phyloP scores from a whole-genome alignment of 345 rosid genomes.

The Geranium rotundifolium region DNA sequence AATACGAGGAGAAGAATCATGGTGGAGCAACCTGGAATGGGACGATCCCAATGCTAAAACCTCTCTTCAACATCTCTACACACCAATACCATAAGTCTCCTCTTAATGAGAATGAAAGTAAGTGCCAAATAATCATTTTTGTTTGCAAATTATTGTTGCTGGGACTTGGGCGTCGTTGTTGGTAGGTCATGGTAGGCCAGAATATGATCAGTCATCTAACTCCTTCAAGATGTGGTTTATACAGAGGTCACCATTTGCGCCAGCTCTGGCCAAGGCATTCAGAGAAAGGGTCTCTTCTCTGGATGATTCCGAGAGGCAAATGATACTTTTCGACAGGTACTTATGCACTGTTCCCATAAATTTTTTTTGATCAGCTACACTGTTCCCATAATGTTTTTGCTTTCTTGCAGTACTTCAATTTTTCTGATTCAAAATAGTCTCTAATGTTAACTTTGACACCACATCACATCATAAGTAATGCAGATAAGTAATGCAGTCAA shows the following conservation, averaged over 20 bases:
- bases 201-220: slow-evolving; percentile 52
- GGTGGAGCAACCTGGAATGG: neutral
- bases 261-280: slow-evolving; percentile 79
- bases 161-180: too few relatives aligned
- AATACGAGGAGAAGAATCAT: neutral
- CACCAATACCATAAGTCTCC: too few relatives aligned
- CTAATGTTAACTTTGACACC: neutral
- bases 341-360: slow-evolving; percentile 4
- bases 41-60: neutral
- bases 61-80: neutral
- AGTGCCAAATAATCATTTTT: too few relatives aligned
- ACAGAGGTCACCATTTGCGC: slow-evolving; percentile 95
- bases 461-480: too few relatives aligned
- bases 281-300: slow-evolving; percentile 68
- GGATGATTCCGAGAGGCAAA: slow-evolving; percentile 89
- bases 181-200: slow-evolving; percentile 35
- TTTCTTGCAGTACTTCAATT: neutral
- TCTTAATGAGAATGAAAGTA: too few relatives aligned
- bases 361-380: too few relatives aligned
- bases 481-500: too few relatives aligned
- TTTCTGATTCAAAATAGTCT: neutral
- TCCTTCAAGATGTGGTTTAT: slow-evolving; percentile 89
- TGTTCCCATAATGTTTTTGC: slow-evolving; percentile 1
- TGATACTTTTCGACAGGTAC: slow-evolving; percentile 96
- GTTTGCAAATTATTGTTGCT: too few relatives aligned